Evolutionary conservation across 192 early-diverging fungal species (phyloP).

Genomic region (Coemansia sp.): DNA sequence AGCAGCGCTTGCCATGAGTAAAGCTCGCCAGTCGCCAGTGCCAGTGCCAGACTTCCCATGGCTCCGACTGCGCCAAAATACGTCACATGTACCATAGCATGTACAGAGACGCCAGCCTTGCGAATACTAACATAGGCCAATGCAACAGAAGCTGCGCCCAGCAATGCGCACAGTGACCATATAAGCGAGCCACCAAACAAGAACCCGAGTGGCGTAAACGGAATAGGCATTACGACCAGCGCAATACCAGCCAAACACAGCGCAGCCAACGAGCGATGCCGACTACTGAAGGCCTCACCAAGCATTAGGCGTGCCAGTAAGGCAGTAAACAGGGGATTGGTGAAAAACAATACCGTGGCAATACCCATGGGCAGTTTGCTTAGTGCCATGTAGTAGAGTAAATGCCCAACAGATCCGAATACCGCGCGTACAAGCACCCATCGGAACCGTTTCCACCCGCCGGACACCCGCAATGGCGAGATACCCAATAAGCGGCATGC

Average conservation of each 20-base stretch:
- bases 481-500: slow-evolving; percentile 2
- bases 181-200: not conserved
- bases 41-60: not conserved
- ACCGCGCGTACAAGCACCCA: slow-evolving; percentile 36
- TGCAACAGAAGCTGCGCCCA: slow-evolving; percentile 17
- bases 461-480: slow-evolving; percentile 5
- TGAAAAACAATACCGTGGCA: slow-evolving; percentile 35
- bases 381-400: slow-evolving; percentile 27
- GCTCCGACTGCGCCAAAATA: slow-evolving; percentile 32
- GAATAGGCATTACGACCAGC: slow-evolving; percentile 15
- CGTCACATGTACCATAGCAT: slow-evolving; percentile 31
- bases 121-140: slow-evolving; percentile 35
- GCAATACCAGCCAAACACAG: slow-evolving; percentile 15
- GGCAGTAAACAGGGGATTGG: slow-evolving; percentile 35
- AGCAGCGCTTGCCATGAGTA: not conserved
- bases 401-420: slow-evolving; percentile 26
- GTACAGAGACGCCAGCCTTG: slow-evolving; percentile 20
- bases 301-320: slow-evolving; percentile 23
- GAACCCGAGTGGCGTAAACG: not conserved
- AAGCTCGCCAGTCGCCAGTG: not conserved
- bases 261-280: not conserved
- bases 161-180: slow-evolving; percentile 23
- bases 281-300: slow-evolving; percentile 4
- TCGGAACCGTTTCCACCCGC: slow-evolving; percentile 14
- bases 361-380: slow-evolving; percentile 25